phyloP scores from a whole-genome alignment of 129 eudicot species.

The Apium graveolens region DNA sequence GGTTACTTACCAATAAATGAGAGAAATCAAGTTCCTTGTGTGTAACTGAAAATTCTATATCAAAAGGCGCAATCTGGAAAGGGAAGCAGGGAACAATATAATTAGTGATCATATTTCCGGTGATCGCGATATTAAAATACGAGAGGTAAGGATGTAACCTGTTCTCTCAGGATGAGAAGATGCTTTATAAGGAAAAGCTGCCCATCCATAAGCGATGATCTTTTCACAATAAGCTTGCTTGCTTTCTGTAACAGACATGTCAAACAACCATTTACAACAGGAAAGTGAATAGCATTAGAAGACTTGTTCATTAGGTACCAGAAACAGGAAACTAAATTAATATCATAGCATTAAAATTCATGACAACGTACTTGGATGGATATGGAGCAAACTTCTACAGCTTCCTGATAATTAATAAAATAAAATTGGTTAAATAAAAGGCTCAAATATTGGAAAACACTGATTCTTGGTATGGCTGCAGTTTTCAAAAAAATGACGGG shows the following conservation, averaged over 20 bases:
- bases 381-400: conserved; percentile 85
- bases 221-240: conserved; percentile 68
- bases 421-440: conserved; percentile 5
- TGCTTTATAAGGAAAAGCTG: conserved; percentile 90
- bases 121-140: conserved; percentile 6
- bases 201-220: conserved; percentile 90
- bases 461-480: conserved; percentile 1
- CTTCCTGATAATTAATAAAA: conserved; percentile 52
- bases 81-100: conserved; percentile 12
- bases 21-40: conserved; percentile 99
- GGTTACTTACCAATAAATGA: conserved; percentile 77
- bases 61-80: conserved; percentile 95
- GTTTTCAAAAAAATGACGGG: not conserved
- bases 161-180: conserved; percentile 95
- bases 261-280: conserved; percentile 7
- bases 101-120: conserved; percentile 13
- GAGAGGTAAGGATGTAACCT: conserved; percentile 32
- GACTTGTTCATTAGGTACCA: not conserved
- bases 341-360: not conserved
- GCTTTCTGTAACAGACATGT: conserved; percentile 62
- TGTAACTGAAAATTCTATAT: conserved; percentile 90
- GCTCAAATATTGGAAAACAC: not conserved
- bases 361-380: conserved; percentile 75
- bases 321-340: not conserved
- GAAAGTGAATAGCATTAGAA: not conserved